Conservation (phyloP, 2,329 filamentous ascomycete species). For the Thelonectria olida region DNA sequence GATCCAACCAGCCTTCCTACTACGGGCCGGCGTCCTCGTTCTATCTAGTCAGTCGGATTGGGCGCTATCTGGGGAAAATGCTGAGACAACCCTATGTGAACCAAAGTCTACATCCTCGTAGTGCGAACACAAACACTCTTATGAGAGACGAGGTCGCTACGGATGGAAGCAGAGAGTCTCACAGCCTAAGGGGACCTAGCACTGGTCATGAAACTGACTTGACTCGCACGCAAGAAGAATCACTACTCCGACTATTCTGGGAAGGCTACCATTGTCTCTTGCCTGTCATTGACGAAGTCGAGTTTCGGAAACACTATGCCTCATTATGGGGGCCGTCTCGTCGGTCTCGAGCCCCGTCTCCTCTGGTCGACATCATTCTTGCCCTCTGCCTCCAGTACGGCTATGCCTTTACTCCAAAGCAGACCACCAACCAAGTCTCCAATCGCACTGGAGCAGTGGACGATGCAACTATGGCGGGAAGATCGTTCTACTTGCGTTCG, state of each 20-base stretch:
- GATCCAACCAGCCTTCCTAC: constrained; percentile 48
- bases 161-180: background rate
- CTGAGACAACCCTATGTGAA: constrained; percentile 41
- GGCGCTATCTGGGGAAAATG: constrained; percentile 44
- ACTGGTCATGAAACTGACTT: constrained; percentile 24
- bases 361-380: constrained; percentile 61
- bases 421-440: background rate
- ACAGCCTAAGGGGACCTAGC: background rate
- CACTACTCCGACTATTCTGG: constrained; percentile 58
- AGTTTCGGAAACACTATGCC: constrained; percentile 54
- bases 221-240: constrained; percentile 54
- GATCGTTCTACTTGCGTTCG: constrained; percentile 57
- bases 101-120: constrained; percentile 24
- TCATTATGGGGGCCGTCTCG: constrained; percentile 48
- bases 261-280: constrained; percentile 51
- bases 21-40: constrained; percentile 56
- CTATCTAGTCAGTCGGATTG: constrained; percentile 56
- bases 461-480: constrained; percentile 54
- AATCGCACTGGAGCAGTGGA: constrained; percentile 15
- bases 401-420: constrained; percentile 33
- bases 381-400: constrained; percentile 62
- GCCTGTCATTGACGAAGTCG: constrained; percentile 53
- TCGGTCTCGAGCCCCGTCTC: constrained; percentile 51
- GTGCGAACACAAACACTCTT: constrained; percentile 20
- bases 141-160: background rate